phyloP scores from a whole-genome alignment of 2,329 filamentous ascomycete species.

The Bipolaris victoriae region DNA sequence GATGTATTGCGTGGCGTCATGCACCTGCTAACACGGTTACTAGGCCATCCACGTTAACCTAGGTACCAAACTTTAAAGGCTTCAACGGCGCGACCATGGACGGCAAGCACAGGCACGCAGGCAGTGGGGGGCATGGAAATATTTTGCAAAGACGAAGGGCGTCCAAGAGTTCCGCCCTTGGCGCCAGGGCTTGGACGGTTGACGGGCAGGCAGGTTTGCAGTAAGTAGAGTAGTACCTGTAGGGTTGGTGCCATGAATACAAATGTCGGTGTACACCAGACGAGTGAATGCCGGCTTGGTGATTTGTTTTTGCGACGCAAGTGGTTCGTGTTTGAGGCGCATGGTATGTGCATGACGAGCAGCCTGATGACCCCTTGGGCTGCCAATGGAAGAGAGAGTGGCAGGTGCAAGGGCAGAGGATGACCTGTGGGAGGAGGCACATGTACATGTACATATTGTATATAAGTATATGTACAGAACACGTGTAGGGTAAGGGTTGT shows the following conservation, averaged over 20 bases:
- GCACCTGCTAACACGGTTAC: conserved; percentile 22
- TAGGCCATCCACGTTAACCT: conserved; percentile 57
- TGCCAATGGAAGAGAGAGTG: conserved; percentile 8
- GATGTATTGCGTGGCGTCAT: too few species aligned
- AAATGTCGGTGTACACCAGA: conserved; percentile 9
- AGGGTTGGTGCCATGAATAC: neutral
- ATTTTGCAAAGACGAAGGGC: conserved; percentile 12
- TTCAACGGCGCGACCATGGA: too few species aligned
- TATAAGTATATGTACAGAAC: too few species aligned
- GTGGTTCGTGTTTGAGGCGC: neutral
- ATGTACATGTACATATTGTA: neutral
- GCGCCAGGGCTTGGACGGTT: conserved; percentile 42
- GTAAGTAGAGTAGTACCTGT: neutral
- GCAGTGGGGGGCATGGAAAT: neutral
- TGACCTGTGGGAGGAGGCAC: neutral
- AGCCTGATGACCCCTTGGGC: conserved; percentile 7
- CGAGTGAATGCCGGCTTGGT: neutral
- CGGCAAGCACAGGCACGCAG: neutral
- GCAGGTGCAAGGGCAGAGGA: conserved; percentile 1
- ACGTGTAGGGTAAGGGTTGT: too few species aligned
- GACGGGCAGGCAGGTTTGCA: conserved; percentile 7
- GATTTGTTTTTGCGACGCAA: neutral
- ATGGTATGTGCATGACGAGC: conserved; percentile 3
- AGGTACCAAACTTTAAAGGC: conserved; percentile 50
- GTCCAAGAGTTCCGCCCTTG: conserved; percentile 38